Base-by-base conservation (phyloP, 352 stramenopile species). In the Phytophthora cactorum region DNA sequence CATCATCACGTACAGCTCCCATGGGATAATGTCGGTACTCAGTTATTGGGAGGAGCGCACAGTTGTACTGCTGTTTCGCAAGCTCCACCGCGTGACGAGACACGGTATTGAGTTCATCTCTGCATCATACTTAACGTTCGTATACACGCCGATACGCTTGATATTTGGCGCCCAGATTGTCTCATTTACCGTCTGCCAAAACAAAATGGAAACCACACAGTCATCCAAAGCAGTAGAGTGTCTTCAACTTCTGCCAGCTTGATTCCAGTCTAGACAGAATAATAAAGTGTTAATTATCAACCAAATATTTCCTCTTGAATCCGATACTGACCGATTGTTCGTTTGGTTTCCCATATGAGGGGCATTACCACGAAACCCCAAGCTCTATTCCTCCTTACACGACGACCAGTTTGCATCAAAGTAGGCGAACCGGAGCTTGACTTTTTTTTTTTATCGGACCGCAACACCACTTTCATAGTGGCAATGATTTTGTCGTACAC, bases 1-100 rank as follows among this genome's bases (percentile, higher is more conserved):
- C 47, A 65, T 65, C 46, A 64, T 64, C 15, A 57, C 57, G n/a
- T 57, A 64, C 22, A 46, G 47, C 5, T 22, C 57, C 57, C 12
- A 52, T 9, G 2, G 36, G 46, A 27, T 43, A 56, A 1, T 43
- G 22, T 11, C 36, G 14, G 27, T 64, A 64, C 4, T 44, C 27
- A 12, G 57, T 64, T 12, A 25, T 50, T 9, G 27, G 17, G 2
- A 44, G 38, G 14, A 46, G 51, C 1, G 28, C 29, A n/a, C 47
- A 54, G 9, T 63, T 29, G 25, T 63, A 63, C 32, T 63, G 55
- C 17, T 63, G 44, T n/a, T 52, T 38, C 0, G 49, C 22, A 22
- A 55, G 56, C 31, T 55, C 56, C 2, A 63, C 32, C 4, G 22
- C 45, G 27, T 63, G 44, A 3, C 32, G 44, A 4, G 31, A 54